Evolutionary conservation across 2,329 filamentous ascomycete species (phyloP).

Genomic region (Neonectria hederae): DNA sequence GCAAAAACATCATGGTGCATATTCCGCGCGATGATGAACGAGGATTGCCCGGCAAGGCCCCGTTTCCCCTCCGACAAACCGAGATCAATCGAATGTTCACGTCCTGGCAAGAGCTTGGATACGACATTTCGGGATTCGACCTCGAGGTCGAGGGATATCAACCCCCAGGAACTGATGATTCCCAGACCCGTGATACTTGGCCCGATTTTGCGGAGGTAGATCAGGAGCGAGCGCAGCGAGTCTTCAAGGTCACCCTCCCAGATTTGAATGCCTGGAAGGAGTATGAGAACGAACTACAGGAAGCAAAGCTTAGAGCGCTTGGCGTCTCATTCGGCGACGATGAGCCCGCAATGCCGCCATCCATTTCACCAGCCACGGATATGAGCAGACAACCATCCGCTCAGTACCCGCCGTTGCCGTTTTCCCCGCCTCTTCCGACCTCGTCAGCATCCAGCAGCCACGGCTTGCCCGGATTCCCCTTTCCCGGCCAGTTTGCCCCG

Average conservation of each 20-base stretch:
- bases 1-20: constrained; percentile 77
- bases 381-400: constrained; percentile 76
- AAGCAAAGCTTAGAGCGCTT: constrained; percentile 91
- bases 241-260: constrained; percentile 73
- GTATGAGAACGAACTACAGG: constrained; percentile 84
- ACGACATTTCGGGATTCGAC: constrained; percentile 75
- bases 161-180: constrained; percentile 53
- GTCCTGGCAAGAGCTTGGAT: constrained; percentile 75
- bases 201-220: constrained; percentile 69
- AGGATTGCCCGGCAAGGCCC: constrained; percentile 64
- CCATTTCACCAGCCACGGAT: constrained; percentile 73
- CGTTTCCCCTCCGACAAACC: constrained; percentile 62
- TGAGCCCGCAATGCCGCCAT: constrained; percentile 68
- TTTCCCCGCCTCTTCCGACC: constrained; percentile 84
- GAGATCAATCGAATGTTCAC: constrained; percentile 70
- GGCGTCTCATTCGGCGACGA: constrained; percentile 85
- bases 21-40: constrained; percentile 74
- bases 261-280: constrained; percentile 76
- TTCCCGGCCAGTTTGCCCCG: constrained; percentile 67
- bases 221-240: constrained; percentile 61
- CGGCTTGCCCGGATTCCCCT: constrained; percentile 62
- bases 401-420: constrained; percentile 78
- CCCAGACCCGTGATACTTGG: constrained; percentile 75
- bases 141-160: constrained; percentile 59
- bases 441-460: constrained; percentile 80